Conservation (phyloP, 768 basidiomycete species). For the Leccinum imitatum region DNA sequence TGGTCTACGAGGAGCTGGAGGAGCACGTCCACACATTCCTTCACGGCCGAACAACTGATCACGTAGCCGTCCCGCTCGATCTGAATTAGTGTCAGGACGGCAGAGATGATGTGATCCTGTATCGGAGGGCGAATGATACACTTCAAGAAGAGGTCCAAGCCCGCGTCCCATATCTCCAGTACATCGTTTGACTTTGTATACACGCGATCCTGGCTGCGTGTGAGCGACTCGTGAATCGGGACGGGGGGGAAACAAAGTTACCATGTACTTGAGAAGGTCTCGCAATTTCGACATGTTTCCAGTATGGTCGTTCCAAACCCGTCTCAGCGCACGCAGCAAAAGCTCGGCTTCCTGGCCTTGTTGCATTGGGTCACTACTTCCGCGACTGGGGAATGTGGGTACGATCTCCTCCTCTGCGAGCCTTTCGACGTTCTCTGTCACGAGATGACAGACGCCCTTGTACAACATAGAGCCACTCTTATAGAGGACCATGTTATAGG, state of each 20-base stretch:
- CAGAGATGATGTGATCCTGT: constrained; percentile 74
- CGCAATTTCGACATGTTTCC: constrained; percentile 85
- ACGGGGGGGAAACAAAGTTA: constrained; percentile 35
- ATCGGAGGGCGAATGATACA: constrained; percentile 82
- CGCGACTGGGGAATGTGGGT: constrained; percentile 79
- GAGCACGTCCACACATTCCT: constrained; percentile 85
- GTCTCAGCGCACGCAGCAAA: constrained; percentile 76
- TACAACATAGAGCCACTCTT: constrained; percentile 86
- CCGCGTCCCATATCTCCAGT: constrained; percentile 79
- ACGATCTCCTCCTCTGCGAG: constrained; percentile 76
- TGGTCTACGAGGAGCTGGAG: constrained; percentile 58
- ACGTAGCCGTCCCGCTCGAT: constrained; percentile 89
- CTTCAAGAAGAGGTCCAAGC: constrained; percentile 77
- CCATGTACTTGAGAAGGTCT: constrained; percentile 96
- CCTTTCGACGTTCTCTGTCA: constrained; percentile 78
- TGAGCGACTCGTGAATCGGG: constrained; percentile 15
- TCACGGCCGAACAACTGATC: constrained; percentile 89
- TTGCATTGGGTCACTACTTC: constrained; percentile 65
- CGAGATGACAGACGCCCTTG: constrained; percentile 75
- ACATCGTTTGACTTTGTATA: constrained; percentile 75
- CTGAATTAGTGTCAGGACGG: constrained; percentile 84
- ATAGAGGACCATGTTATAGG: constrained; percentile 90
- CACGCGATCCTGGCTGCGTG: constrained; percentile 73
- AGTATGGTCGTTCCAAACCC: constrained; percentile 93
- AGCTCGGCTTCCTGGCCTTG: constrained; percentile 81